phyloP scores from a whole-genome alignment of 1,284 basidiomycete species.

The Tetrapyrgos nigripes region DNA sequence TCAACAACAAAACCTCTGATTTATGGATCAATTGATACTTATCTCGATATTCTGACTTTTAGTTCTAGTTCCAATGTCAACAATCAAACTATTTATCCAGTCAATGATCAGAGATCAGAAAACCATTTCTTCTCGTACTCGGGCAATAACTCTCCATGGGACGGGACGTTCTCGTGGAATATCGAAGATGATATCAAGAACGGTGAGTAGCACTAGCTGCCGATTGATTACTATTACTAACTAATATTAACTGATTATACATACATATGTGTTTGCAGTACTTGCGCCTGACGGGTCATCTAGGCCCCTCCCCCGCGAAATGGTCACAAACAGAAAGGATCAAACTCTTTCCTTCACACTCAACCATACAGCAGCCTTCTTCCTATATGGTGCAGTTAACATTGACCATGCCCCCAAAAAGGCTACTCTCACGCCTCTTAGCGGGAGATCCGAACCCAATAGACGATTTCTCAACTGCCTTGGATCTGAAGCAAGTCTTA shows the following conservation, averaged over 20 bases:
- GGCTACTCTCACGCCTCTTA: neutral
- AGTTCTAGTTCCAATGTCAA: neutral
- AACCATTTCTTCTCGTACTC: neutral
- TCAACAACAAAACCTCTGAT: neutral
- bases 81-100: neutral
- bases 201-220: no score
- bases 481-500: neutral
- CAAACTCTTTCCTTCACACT: neutral
- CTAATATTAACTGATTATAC: no score
- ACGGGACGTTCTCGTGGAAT: neutral
- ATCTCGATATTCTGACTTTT: no score
- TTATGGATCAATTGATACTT: no score
- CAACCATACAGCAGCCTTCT: neutral
- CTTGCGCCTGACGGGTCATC: neutral
- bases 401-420: neutral
- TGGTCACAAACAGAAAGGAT: neutral
- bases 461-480: neutral
- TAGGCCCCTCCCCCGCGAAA: neutral
- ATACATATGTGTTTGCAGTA: neutral
- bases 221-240: no score
- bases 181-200: neutral
- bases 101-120: neutral
- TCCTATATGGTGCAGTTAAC: slow-evolving; percentile 1
- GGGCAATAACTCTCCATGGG: neutral
- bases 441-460: neutral